Evolutionary conservation across 176 grass and related monocot genomes (phyloP).

Genomic region (Zea luxurians): DNA sequence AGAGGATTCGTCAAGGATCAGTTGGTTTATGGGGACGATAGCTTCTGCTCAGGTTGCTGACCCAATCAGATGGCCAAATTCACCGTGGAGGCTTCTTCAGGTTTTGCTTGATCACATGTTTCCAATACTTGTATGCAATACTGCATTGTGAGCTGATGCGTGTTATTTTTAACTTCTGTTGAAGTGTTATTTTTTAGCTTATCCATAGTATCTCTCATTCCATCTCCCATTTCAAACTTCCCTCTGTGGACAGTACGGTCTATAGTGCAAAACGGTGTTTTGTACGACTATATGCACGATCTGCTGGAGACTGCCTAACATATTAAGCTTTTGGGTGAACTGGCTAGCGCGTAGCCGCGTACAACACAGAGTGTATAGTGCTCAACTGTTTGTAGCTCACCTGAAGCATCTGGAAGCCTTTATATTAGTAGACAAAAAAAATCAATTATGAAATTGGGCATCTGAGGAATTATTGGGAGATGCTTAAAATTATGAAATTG

Average conservation of each 20-base stretch:
- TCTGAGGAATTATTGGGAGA: neutral
- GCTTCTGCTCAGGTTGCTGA: conserved; percentile 63
- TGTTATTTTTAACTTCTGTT: neutral
- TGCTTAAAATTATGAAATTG: neutral
- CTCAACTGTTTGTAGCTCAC: neutral
- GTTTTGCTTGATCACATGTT: conserved; percentile 18
- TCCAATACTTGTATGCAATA: neutral
- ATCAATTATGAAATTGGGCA: neutral
- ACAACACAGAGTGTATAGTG: neutral
- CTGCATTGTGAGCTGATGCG: neutral
- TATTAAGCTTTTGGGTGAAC: no score
- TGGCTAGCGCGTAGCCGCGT: no score
- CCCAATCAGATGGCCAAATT: conserved; percentile 57
- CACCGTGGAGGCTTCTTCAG: conserved; percentile 72
- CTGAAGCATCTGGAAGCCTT: conserved; percentile 16
- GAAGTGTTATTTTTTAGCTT: no score
- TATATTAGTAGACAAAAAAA: neutral
- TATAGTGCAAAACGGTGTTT: no score
- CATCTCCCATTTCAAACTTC: no score
- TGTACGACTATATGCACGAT: no score
- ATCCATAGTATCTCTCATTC: no score
- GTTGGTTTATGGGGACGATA: conserved; percentile 75
- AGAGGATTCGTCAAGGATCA: conserved; percentile 73
- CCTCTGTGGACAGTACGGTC: no score
- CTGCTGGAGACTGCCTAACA: no score